phyloP scores from a whole-genome alignment of 2,329 filamentous ascomycete species.

The Zasmidium angulare region DNA sequence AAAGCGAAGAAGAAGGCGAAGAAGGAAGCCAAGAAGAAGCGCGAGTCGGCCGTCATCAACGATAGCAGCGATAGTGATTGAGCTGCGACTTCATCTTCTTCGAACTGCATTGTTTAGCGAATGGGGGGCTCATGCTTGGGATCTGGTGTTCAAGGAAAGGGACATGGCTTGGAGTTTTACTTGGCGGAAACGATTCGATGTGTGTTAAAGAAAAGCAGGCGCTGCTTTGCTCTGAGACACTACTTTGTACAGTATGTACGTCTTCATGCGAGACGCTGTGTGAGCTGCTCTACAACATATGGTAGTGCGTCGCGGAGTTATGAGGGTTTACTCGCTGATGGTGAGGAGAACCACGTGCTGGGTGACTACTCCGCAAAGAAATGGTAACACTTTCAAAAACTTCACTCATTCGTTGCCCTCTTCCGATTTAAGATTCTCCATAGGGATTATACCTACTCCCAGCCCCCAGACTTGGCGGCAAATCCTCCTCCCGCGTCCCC shows the following conservation, averaged over 20 bases:
- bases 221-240: neutral
- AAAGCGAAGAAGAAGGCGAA: constrained; percentile 75
- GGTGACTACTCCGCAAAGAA: neutral
- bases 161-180: neutral
- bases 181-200: neutral
- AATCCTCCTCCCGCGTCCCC: constrained; percentile 32
- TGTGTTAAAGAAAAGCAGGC: neutral
- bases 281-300: neutral
- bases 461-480: constrained; percentile 19
- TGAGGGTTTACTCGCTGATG: neutral
- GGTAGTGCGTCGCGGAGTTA: neutral
- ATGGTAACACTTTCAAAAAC: neutral
- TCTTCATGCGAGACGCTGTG: neutral
- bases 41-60: constrained; percentile 26
- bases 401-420: too few species aligned
- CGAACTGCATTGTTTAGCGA: neutral
- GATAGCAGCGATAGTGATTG: constrained; percentile 31
- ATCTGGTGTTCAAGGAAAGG: neutral
- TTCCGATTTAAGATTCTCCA: too few species aligned
- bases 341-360: neutral
- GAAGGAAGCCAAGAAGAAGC: constrained; percentile 71
- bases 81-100: neutral
- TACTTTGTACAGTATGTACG: neutral
- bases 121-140: neutral
- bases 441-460: neutral